Conservation (phyloP, 169 alveolate species). For the Blepharisma undulans region DNA sequence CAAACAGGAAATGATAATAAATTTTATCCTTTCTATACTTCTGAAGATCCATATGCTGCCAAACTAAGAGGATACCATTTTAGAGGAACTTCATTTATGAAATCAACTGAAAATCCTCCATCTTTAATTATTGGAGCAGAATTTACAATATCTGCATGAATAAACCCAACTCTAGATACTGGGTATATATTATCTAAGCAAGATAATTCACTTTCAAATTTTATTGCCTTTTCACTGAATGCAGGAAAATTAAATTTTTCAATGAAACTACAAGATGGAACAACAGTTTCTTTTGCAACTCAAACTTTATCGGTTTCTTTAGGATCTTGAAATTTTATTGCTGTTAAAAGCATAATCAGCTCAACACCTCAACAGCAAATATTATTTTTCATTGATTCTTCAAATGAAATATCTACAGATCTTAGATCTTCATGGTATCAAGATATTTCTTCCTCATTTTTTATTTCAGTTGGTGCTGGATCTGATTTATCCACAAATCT, state of each 20-base stretch:
- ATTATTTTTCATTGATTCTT: not conserved
- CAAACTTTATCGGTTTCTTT: not conserved
- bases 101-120: not conserved
- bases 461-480: not conserved
- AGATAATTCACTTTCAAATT: not conserved
- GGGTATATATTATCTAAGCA: not conserved
- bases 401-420: not conserved
- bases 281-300: not conserved
- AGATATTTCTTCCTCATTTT: not conserved
- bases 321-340: not conserved
- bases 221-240: not conserved
- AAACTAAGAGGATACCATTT: slow-evolving; percentile 22
- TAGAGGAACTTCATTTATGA: not conserved
- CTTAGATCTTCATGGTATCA: not conserved
- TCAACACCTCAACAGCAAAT: not conserved
- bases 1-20: not conserved
- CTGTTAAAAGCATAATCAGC: not conserved
- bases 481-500: not conserved
- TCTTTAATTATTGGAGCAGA: not conserved
- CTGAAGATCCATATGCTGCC: slow-evolving; percentile 25
- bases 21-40: slow-evolving; percentile 8
- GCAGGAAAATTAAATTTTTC: not conserved
- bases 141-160: slow-evolving; percentile 8
- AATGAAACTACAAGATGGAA: not conserved
- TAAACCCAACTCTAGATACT: not conserved